Evolutionary conservation across 1,139 yeast genomes (phyloP).

Genomic region (Sporopachydermia cereana): DNA sequence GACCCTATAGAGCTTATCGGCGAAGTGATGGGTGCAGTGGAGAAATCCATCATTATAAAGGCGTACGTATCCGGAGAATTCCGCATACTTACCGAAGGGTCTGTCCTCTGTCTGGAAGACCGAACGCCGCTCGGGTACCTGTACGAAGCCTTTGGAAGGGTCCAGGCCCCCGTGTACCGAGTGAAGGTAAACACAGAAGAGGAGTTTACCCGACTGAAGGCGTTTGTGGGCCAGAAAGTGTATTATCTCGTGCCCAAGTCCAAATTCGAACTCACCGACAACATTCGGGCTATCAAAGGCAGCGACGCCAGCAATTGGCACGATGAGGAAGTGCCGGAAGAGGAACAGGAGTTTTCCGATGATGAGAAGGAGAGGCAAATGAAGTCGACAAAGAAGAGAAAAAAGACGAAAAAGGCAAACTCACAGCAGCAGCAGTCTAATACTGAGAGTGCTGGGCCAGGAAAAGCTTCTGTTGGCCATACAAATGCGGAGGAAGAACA

Average conservation of each 20-base stretch:
- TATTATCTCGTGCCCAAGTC: constrained; percentile 76
- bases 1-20: constrained; percentile 72
- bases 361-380: constrained; percentile 66
- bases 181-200: constrained; percentile 52
- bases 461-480: not conserved
- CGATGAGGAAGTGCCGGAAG: constrained; percentile 88
- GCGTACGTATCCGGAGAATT: constrained; percentile 80
- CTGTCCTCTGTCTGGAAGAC: constrained; percentile 70
- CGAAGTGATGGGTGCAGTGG: constrained; percentile 56
- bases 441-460: not conserved
- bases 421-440: constrained; percentile 12
- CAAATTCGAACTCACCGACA: constrained; percentile 64
- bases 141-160: constrained; percentile 83
- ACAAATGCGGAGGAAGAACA: too few relatives aligned
- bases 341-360: constrained; percentile 90
- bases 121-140: constrained; percentile 67
- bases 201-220: constrained; percentile 34
- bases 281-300: constrained; percentile 61
- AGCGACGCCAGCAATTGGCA: constrained; percentile 92
- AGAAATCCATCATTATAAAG: constrained; percentile 56
- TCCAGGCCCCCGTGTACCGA: constrained; percentile 74
- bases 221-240: constrained; percentile 44
- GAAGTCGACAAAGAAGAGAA: constrained; percentile 46
- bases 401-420: constrained; percentile 30
- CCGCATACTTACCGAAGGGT: constrained; percentile 68